phyloP scores from a whole-genome alignment of 2,329 filamentous ascomycete species.

The Penicillium sp. region DNA sequence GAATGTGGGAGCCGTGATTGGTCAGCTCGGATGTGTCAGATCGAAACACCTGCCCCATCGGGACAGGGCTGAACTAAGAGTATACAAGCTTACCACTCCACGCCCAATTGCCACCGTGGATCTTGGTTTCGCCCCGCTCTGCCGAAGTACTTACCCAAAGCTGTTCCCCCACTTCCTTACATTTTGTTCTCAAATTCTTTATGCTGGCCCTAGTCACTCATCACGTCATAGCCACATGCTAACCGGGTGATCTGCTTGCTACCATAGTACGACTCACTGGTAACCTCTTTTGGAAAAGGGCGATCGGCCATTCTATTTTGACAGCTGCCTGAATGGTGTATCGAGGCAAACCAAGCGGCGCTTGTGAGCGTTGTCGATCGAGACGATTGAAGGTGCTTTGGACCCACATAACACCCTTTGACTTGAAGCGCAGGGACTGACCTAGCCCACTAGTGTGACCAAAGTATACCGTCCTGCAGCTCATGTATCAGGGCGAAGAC shows the following conservation, averaged over 20 bases:
- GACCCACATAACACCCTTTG: background rate
- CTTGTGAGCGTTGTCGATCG: slow-evolving; percentile 12
- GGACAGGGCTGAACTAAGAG: background rate
- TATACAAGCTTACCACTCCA: background rate
- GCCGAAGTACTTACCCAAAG: background rate
- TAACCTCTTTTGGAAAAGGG: background rate
- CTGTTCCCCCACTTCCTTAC: background rate
- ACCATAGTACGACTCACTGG: background rate
- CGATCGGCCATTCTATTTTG: background rate
- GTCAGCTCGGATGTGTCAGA: background rate
- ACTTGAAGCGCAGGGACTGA: background rate
- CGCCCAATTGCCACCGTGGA: background rate
- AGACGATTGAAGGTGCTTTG: slow-evolving; percentile 12
- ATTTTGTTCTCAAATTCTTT: background rate
- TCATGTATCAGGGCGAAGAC: slow-evolving; percentile 9
- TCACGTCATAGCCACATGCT: background rate
- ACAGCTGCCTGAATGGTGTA: slow-evolving; percentile 9
- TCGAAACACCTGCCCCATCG: slow-evolving; percentile 1
- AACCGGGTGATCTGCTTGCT: background rate
- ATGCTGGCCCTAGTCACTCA: too few relatives aligned
- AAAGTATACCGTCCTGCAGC: slow-evolving; percentile 7
- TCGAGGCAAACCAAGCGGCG: slow-evolving; percentile 12
- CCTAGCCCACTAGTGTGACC: slow-evolving; percentile 6
- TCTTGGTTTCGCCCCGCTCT: background rate
- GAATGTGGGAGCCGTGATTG: background rate